phyloP scores from a whole-genome alignment of 192 early-diverging fungal genomes.

The Gonapodya sp. region DNA sequence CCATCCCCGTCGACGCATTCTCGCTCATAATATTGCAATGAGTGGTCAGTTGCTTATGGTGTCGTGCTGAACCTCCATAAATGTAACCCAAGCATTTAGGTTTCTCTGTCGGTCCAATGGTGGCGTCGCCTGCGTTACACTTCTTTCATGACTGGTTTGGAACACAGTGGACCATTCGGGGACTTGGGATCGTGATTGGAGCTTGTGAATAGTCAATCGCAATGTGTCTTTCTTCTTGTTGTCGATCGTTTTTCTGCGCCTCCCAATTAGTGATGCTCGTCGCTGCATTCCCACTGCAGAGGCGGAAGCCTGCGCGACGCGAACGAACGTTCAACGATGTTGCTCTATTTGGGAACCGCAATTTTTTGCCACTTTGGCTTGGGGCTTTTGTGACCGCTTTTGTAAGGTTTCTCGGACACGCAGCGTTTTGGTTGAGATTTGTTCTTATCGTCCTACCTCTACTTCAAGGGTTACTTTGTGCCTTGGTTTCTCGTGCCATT shows the following conservation, averaged over 20 bases:
- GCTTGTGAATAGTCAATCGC: neutral
- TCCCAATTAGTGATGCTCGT: neutral
- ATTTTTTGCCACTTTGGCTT: neutral
- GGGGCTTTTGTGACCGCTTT: neutral
- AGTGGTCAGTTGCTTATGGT: slow-evolving; percentile 1
- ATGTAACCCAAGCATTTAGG: neutral
- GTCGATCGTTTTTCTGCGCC: neutral
- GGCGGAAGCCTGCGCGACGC: neutral
- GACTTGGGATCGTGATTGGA: neutral
- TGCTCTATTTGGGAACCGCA: neutral
- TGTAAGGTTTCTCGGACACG: neutral
- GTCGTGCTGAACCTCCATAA: neutral
- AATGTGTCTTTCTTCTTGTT: neutral
- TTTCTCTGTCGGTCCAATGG: neutral
- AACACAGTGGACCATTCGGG: neutral
- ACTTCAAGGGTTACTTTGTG: neutral
- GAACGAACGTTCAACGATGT: neutral
- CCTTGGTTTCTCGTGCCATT: neutral
- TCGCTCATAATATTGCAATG: neutral
- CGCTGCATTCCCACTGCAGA: neutral
- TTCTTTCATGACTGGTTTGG: neutral
- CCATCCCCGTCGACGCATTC: neutral
- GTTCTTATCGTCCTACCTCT: neutral
- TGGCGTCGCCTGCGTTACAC: neutral
- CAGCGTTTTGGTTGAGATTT: neutral